These are phyloP conservation scores for Pseudotsuga menziesii DNA, from an alignment of 75 land plant species.

Conservation along the genomic window DNA sequence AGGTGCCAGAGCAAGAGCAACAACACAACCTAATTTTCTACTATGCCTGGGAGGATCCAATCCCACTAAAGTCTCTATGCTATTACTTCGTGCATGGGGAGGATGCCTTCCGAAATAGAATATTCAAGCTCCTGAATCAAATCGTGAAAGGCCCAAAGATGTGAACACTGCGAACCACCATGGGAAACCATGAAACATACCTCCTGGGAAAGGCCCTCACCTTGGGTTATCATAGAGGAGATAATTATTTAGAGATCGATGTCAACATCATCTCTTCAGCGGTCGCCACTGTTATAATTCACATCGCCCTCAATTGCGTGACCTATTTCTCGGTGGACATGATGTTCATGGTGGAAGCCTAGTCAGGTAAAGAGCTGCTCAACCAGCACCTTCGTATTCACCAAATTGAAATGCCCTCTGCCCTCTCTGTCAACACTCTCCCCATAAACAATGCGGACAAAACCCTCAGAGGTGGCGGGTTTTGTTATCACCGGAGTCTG, in stretches of 20 bases:
- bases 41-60: slow-evolving; percentile 67
- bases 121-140: slow-evolving; percentile 88
- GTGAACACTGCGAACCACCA: slow-evolving; percentile 84
- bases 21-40: slow-evolving; percentile 83
- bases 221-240: slow-evolving; percentile 56
- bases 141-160: slow-evolving; percentile 88
- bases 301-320: slow-evolving; percentile 73
- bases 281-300: slow-evolving; percentile 71
- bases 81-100: slow-evolving; percentile 77
- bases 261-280: slow-evolving; percentile 88
- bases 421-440: slow-evolving; percentile 32
- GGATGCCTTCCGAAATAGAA: slow-evolving; percentile 67
- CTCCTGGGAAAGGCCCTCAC: slow-evolving; percentile 81
- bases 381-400: slow-evolving; percentile 73
- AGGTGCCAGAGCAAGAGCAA: slow-evolving; percentile 52
- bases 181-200: slow-evolving; percentile 83
- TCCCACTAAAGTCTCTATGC: slow-evolving; percentile 48
- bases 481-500: too few relatives aligned
- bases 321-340: slow-evolving; percentile 77
- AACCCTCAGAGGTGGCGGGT: too few relatives aligned
- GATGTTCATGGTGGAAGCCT: slow-evolving; percentile 86
- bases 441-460: too few relatives aligned
- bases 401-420: slow-evolving; percentile 90
- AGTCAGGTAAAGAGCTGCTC: slow-evolving; percentile 86
- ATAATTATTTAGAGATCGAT: slow-evolving; percentile 84